Evolutionary conservation across 2,329 filamentous ascomycete genomes (phyloP).

Genomic region (Colletotrichum tamarilloi): DNA sequence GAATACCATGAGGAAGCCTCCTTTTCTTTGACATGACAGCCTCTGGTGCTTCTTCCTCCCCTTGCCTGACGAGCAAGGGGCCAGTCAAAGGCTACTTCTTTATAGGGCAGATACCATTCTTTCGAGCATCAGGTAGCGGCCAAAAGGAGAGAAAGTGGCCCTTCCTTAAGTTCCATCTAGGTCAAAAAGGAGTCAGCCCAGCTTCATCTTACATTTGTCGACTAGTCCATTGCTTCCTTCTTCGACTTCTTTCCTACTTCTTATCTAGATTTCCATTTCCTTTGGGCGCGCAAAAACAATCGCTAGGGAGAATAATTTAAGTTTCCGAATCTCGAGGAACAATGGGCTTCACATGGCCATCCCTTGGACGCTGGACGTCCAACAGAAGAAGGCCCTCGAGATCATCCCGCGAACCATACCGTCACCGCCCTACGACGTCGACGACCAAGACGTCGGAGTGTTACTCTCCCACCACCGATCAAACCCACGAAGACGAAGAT

Average conservation of each 20-base stretch:
- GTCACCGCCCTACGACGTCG: background rate
- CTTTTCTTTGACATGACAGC: background rate
- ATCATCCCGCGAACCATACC: background rate
- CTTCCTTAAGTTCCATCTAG: background rate
- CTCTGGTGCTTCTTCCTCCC: background rate
- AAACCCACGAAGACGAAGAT: background rate
- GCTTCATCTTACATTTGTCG: background rate
- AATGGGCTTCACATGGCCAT: conserved; percentile 1
- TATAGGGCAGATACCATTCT: background rate
- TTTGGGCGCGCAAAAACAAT: no score
- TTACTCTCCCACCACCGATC: background rate
- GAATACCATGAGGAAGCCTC: background rate
- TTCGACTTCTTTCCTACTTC: background rate
- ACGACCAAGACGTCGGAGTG: background rate
- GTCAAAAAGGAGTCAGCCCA: background rate
- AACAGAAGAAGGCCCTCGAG: background rate
- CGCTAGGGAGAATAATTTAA: no score
- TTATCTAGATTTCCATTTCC: no score
- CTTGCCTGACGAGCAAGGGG: background rate
- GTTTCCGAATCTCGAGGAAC: background rate
- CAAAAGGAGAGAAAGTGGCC: no score
- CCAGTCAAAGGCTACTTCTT: background rate
- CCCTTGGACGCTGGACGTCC: background rate
- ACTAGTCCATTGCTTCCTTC: background rate
- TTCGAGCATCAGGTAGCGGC: background rate